phyloP scores from a whole-genome alignment of 306 rosid species.

The Cucurbita argyrosperma region DNA sequence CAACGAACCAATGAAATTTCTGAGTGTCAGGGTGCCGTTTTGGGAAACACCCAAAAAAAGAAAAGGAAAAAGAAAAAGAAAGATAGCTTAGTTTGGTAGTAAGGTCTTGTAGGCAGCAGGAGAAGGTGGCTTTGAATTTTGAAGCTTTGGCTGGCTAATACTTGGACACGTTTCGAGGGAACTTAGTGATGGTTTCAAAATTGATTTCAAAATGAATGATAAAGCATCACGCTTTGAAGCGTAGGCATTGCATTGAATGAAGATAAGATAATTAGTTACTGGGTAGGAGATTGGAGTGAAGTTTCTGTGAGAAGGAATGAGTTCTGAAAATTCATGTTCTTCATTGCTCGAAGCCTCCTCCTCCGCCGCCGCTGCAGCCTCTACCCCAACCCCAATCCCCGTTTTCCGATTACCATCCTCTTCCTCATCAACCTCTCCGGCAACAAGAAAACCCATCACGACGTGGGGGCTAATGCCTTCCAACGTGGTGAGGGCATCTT shows the following conservation, averaged over 20 bases:
- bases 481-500: too few species aligned
- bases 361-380: too few species aligned
- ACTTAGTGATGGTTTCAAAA: neutral
- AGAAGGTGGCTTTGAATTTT: neutral
- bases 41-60: neutral
- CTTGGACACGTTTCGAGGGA: neutral
- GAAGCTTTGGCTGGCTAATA: neutral
- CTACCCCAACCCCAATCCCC: too few species aligned
- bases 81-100: neutral
- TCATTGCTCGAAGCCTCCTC: too few species aligned
- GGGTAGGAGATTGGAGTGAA: too few species aligned
- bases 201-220: neutral
- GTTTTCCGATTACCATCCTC: too few species aligned
- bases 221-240: neutral
- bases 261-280: neutral
- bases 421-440: too few species aligned
- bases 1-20: neutral
- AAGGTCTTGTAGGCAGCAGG: too few species aligned
- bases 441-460: too few species aligned
- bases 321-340: too few species aligned
- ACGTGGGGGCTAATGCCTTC: too few species aligned
- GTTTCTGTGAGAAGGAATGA: too few species aligned
- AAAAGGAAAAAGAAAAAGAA: neutral
- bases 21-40: neutral
- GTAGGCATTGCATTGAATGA: neutral